Evolutionary conservation across 192 early-diverging fungal genomes (phyloP), one percentile per base, ranked within the genome.

Genomic region (Backusella westeae): DNA sequence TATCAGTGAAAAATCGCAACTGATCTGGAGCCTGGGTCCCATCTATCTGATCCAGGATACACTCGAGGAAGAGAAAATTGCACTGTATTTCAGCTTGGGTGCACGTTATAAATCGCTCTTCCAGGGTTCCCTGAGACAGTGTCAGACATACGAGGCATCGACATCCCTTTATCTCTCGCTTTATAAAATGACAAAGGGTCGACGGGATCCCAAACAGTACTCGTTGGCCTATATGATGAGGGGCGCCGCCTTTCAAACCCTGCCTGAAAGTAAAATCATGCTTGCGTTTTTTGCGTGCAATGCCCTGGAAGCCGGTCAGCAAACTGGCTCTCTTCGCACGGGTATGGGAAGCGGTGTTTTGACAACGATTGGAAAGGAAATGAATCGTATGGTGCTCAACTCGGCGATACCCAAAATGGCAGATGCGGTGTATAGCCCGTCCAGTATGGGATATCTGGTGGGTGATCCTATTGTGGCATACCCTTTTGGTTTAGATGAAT

Each of bases 61-160:
- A 12, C 44, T 93, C 32, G 90, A 92, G 77, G 84, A 81, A 1
- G 88, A 89, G 76, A 80, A 84, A 29, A 77, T 92, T 34, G 82
- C 83, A 39, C 77, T 90, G 0, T 82, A 90, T 14, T 91, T 86
- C 81, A 83, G 91, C 35, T 76, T 93, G n/a, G 89, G 91, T 15
- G 84, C 89, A 42, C 85, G 90, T 0, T 92, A 93, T 80, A 81
- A 80, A 21, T 85, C 86, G 0, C 85, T 89, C 67, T 93, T 88
- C 67, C 91, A 92, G 70, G 91, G 89, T 68, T 84, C 85, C 6
- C 78, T 91, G 1, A 78, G 84, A 26, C 89, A 91, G 71, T 93
- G 91, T 72, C 88, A 89, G 69, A 91, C 90, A 0, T 89, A 91
- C 41, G 90, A 91, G 72, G 90, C 88, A 10, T 89, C 88, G 1